Percentiles rank a stretch among this genome's conserved stretches.
phyloP scores from a whole-genome alignment of 1,139 yeast species.

The Hansenula anomala region DNA sequence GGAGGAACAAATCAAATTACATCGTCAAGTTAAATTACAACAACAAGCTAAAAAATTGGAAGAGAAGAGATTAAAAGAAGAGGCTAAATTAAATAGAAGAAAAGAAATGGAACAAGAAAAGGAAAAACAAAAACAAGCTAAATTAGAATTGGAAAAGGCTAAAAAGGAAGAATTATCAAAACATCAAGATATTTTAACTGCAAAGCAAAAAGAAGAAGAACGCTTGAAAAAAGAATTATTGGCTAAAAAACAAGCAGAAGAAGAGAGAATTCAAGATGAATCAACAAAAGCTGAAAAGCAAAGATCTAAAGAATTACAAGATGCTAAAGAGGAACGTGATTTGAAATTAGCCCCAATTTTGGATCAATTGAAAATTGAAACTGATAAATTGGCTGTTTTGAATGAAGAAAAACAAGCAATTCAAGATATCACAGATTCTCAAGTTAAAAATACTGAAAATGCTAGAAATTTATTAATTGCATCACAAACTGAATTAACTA shows the following conservation, averaged over 20 bases:
- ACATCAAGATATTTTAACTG: slow-evolving; percentile 16
- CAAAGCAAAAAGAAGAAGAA: slow-evolving; percentile 21
- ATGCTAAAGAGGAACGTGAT: slow-evolving; percentile 19
- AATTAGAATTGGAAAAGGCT: slow-evolving; percentile 18
- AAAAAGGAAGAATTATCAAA: slow-evolving; percentile 22
- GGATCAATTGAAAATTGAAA: slow-evolving; percentile 17
- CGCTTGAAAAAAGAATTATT: slow-evolving; percentile 20
- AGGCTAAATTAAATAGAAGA: slow-evolving; percentile 28
- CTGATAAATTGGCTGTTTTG: slow-evolving; percentile 18
- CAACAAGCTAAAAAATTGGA: slow-evolving; percentile 19
- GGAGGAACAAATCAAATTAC: slow-evolving; percentile 15
- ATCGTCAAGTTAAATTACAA: slow-evolving; percentile 20
- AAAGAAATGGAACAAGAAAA: slow-evolving; percentile 24
- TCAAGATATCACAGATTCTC: slow-evolving; percentile 20
- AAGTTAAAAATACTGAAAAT: slow-evolving; percentile 18
- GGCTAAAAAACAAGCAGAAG: slow-evolving; percentile 16
- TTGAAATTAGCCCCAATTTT: slow-evolving; percentile 20
- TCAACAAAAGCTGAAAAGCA: slow-evolving; percentile 14
- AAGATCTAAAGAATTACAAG: slow-evolving; percentile 16
- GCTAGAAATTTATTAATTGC: slow-evolving; percentile 18
- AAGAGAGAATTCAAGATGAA: slow-evolving; percentile 22
- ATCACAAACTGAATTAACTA: slow-evolving; percentile 17
- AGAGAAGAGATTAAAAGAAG: slow-evolving; percentile 29
- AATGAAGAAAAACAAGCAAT: slow-evolving; percentile 21
- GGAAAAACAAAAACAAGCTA: slow-evolving; percentile 16